A percentile compares a stretch with the other conserved stretches of the same genome.
phyloP scores from a whole-genome alignment of 805 yeast genomes.

The Teunomyces pallodes region DNA sequence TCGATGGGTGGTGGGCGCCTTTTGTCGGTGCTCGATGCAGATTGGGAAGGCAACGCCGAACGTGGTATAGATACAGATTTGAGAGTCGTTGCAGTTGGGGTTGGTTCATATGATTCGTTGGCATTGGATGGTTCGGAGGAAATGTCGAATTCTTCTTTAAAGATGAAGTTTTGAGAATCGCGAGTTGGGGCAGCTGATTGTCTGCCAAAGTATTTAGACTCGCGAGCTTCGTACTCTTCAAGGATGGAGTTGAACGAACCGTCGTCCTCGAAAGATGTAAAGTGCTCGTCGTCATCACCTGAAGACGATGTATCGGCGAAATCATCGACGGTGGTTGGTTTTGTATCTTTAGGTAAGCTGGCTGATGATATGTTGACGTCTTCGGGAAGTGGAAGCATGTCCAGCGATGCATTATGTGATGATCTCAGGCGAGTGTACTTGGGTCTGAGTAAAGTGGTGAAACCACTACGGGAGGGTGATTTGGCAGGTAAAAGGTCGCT shows the following conservation, averaged over 20 bases:
- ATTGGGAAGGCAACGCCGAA: conserved; percentile 1
- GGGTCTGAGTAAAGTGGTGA: conserved; percentile 17
- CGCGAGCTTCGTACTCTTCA: conserved; percentile 22
- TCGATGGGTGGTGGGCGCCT: conserved; percentile 4
- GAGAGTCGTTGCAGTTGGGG: neutral
- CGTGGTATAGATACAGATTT: conserved; percentile 2
- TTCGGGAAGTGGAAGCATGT: neutral
- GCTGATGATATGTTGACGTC: neutral
- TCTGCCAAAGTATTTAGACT: conserved; percentile 9
- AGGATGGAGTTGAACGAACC: conserved; percentile 29
- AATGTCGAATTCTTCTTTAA: conserved; percentile 30
- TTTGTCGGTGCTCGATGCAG: conserved; percentile 6
- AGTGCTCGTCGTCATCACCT: conserved; percentile 13
- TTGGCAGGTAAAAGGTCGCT: conserved; percentile 6
- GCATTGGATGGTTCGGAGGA: conserved; percentile 4
- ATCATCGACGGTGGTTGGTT: conserved; percentile 26
- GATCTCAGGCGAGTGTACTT: conserved; percentile 19
- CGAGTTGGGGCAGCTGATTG: conserved; percentile 8
- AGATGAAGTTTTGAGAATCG: conserved; percentile 17
- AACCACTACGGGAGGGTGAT: conserved; percentile 6
- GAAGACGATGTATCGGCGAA: conserved; percentile 39
- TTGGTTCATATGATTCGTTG: neutral
- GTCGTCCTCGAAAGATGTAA: conserved; percentile 18
- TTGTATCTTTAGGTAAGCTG: conserved; percentile 7
- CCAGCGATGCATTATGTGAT: conserved; percentile 9